Evolutionary conservation across 345 rosid genomes (phyloP).

Genomic region (Salix exigua): DNA sequence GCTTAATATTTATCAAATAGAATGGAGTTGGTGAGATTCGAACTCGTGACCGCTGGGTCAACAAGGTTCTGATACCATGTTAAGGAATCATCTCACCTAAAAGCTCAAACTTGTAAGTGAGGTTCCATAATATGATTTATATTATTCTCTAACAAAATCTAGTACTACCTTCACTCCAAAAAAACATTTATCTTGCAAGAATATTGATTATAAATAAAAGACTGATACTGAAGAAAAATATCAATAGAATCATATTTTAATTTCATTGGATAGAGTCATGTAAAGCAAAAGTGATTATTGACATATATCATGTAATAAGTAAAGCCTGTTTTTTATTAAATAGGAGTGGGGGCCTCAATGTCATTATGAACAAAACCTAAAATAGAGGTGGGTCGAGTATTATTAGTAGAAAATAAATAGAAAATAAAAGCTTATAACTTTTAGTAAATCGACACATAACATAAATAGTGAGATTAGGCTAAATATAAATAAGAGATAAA

Average conservation of each 20-base stretch:
- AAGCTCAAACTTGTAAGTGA: too few species aligned
- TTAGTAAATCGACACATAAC: not conserved
- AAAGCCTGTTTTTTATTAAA: not conserved
- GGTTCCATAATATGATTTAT: too few species aligned
- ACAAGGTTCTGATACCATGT: too few species aligned
- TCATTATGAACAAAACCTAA: not conserved
- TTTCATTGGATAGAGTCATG: slow-evolving; percentile 1
- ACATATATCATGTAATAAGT: not conserved
- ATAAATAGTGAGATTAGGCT: not conserved
- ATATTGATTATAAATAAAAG: not conserved
- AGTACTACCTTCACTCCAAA: not conserved
- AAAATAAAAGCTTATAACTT: not conserved
- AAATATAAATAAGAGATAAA: not conserved
- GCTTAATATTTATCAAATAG: too few species aligned
- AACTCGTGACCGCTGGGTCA: too few species aligned
- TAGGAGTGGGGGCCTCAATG: not conserved
- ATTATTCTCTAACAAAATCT: too few species aligned
- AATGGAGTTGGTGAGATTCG: too few species aligned
- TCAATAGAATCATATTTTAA: not conserved
- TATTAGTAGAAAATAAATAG: not conserved
- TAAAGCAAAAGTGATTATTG: not conserved
- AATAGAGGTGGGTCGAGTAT: not conserved
- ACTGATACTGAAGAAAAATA: not conserved
- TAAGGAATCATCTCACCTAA: too few species aligned
- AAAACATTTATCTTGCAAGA: not conserved